Evolutionary conservation across 2,329 filamentous ascomycete genomes (phyloP), one percentile per base, ranked within the genome.

Genomic region (Apiospora arundinis): DNA sequence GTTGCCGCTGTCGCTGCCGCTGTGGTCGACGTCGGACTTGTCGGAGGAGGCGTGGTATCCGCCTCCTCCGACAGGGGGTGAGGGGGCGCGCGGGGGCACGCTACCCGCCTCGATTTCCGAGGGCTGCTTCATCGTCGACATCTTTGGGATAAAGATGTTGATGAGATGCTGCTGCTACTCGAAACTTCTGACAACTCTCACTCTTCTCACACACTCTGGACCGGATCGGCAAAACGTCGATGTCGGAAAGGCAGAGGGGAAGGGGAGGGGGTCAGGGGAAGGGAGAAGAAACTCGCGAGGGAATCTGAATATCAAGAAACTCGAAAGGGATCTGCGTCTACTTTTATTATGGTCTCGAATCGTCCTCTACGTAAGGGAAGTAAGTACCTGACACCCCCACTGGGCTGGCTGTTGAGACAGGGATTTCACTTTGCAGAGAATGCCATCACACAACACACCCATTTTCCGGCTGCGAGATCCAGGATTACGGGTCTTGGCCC

Each of bases 1-100:
- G 21, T 74, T 73, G 4, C 80, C n/a, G 46, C 52, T 60, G 28
- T 37, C 18, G 52, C 25, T 37, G 52, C 25, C 52, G 28, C 52
- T 60, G 28, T 60, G 42, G 42, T 7, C 67, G 72, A 76, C 11
- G 65, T 37, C 18, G 28, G 32, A 32, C 32, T 28, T 14, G 56
- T 40, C 28, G 12, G 56, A 40, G 18, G 28, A 40, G 42, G 14
- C 42, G 5, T 45, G 14, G 32, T 63, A 63, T n/a, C n/a, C n/a
- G 14, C 52, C 52, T 16, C 7, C 16, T 8, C 28, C 25, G 16
- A 7, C 11, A 8, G 56, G 56, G 16, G 52, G 52, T 9, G 56
- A 63, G 11, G 56, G 28, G 18, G 56, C 56, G 56, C 52, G 52
- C 28, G 52, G 52, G 16, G 52, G 52, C 52, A 60, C 52, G 28